phyloP scores from a whole-genome alignment of 2,329 filamentous ascomycete species.

The Fonsecaea nubica region DNA sequence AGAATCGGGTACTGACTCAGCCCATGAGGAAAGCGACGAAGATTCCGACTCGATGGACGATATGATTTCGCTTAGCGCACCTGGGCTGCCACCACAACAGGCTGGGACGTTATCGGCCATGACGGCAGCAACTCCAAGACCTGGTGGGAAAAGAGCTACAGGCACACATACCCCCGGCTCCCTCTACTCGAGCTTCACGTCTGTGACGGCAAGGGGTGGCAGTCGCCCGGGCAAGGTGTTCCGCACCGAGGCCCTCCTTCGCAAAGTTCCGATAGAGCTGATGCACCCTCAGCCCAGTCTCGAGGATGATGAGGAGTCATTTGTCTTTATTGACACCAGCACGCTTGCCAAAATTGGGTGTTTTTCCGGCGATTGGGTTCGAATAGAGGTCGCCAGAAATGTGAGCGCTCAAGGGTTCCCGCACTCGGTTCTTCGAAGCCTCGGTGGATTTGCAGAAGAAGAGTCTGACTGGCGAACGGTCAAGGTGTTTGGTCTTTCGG shows the following conservation, averaged over 20 bases:
- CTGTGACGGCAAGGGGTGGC: constrained; percentile 78
- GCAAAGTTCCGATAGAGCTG: constrained; percentile 74
- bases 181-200: constrained; percentile 86
- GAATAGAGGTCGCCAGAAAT: constrained; percentile 75
- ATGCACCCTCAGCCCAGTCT: constrained; percentile 82
- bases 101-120: constrained; percentile 81
- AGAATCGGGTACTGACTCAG: constrained; percentile 64
- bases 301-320: constrained; percentile 85
- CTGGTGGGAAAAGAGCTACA: constrained; percentile 71
- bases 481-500: constrained; percentile 86
- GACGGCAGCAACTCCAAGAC: constrained; percentile 80
- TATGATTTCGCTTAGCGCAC: constrained; percentile 86
- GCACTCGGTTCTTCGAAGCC: constrained; percentile 26
- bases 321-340: constrained; percentile 87
- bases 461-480: constrained; percentile 82
- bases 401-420: constrained; percentile 55
- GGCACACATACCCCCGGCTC: constrained; percentile 84
- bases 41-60: constrained; percentile 87
- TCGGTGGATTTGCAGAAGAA: constrained; percentile 52
- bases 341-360: constrained; percentile 88
- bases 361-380: constrained; percentile 97
- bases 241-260: constrained; percentile 78
- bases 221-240: constrained; percentile 79
- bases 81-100: constrained; percentile 76
- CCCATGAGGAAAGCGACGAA: constrained; percentile 68